Percentiles rank a stretch among this genome's conserved stretches.
phyloP scores from a whole-genome alignment of 306 rosid species.

The Lathyrus oleraceus region DNA sequence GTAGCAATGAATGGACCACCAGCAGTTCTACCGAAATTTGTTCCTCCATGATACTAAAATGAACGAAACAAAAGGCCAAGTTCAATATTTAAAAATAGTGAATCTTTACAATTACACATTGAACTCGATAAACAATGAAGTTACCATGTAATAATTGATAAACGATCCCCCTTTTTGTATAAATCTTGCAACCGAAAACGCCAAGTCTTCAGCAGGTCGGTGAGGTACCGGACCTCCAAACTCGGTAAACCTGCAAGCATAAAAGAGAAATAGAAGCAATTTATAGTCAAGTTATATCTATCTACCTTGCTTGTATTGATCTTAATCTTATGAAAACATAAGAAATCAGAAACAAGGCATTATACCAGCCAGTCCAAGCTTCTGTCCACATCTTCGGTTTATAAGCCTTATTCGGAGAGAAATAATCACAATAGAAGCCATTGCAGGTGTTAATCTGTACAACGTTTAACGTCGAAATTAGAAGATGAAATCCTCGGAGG shows the following conservation, averaged over 20 bases:
- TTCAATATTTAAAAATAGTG: conserved; percentile 17
- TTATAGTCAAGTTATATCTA: conserved; percentile 18
- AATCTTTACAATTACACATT: neutral
- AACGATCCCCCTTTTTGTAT: conserved; percentile 93
- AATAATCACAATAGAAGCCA: conserved; percentile 95
- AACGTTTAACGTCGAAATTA: conserved; percentile 20
- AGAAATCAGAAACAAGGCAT: conserved; percentile 21
- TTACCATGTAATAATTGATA: conserved; percentile 94
- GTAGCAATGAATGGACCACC: conserved; percentile 99
- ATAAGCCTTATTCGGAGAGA: conserved; percentile 87
- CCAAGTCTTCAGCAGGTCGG: conserved; percentile 94
- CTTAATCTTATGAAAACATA: conserved; percentile 19
- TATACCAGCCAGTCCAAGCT: conserved; percentile 99
- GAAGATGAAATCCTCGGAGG: conserved; percentile 13
- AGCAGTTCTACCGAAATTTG: conserved; percentile 97
- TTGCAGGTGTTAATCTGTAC: conserved; percentile 91
- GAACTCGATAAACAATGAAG: conserved; percentile 27
- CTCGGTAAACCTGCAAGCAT: conserved; percentile 78
- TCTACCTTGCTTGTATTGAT: conserved; percentile 9
- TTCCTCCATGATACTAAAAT: conserved; percentile 93
- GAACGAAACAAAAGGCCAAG: conserved; percentile 29
- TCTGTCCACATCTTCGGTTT: conserved; percentile 99
- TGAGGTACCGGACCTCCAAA: conserved; percentile 96
- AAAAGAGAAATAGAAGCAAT: conserved; percentile 24
- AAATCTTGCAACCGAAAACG: conserved; percentile 92